These are phyloP conservation scores for Candolleomyces eurysporus DNA, from an alignment of 768 basidiomycete species.

Conservation along the genomic window DNA sequence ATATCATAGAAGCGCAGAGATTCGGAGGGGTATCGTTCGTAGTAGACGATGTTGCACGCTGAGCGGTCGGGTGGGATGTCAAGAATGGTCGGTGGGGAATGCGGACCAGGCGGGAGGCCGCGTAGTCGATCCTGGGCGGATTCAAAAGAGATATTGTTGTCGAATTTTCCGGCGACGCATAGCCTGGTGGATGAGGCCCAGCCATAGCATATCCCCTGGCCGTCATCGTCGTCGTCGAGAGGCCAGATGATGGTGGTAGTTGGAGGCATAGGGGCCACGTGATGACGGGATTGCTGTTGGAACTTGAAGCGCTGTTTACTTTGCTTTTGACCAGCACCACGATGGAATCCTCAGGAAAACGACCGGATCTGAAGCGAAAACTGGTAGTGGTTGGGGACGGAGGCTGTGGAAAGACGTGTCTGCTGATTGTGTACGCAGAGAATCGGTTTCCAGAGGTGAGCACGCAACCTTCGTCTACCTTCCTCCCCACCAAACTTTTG, in stretches of 20 bases:
- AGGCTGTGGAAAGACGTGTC: slow-evolving; percentile 91
- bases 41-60: slow-evolving; percentile 40
- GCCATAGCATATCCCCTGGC: slow-evolving; percentile 53
- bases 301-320: not conserved
- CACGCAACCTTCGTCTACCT: not conserved
- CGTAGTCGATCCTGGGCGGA: not conserved
- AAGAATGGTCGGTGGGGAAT: not conserved
- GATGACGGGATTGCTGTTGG: slow-evolving; percentile 7
- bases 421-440: slow-evolving; percentile 94
- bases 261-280: slow-evolving; percentile 28
- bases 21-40: slow-evolving; percentile 48
- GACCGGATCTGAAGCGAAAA: slow-evolving; percentile 84
- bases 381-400: slow-evolving; percentile 88
- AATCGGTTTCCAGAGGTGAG: slow-evolving; percentile 93
- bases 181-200: slow-evolving; percentile 48
- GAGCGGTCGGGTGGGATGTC: slow-evolving; percentile 3
- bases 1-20: slow-evolving; percentile 68
- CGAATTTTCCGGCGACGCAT: slow-evolving; percentile 50
- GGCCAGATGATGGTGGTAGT: slow-evolving; percentile 58
- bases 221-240: slow-evolving; percentile 35
- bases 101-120: slow-evolving; percentile 2
- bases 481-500: slow-evolving; percentile 4
- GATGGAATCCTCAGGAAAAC: slow-evolving; percentile 21
- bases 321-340: not conserved
- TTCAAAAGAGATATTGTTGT: slow-evolving; percentile 11